Conservation (phyloP, 2,329 filamentous ascomycete genomes). For the Neospermospora avenae region DNA sequence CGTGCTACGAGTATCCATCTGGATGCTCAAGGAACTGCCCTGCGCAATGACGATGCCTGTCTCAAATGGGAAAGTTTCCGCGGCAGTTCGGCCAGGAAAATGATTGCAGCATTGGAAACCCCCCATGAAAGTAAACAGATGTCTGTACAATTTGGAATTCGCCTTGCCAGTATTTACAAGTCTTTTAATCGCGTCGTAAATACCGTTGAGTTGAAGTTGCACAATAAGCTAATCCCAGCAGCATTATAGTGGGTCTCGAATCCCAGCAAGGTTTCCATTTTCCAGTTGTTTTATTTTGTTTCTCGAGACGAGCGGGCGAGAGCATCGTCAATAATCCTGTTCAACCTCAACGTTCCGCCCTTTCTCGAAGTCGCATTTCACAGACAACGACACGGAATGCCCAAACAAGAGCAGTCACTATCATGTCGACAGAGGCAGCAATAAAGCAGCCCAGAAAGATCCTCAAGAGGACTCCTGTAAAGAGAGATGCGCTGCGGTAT, state of each 20-base stretch:
- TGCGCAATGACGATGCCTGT: constrained; percentile 13
- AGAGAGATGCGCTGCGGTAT: constrained; percentile 46
- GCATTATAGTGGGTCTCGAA: neutral
- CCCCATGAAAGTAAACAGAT: neutral
- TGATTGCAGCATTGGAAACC: neutral
- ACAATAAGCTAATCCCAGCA: neutral
- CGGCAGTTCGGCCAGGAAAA: neutral
- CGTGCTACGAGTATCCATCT: too few relatives aligned
- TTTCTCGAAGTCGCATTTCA: neutral
- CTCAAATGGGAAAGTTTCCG: neutral
- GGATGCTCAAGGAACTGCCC: neutral
- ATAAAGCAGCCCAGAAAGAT: constrained; percentile 21
- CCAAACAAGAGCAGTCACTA: constrained; percentile 20
- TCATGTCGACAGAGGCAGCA: constrained; percentile 25
- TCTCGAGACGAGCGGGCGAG: neutral
- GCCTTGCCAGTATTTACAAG: neutral
- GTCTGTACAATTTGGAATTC: too few relatives aligned
- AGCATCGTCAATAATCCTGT: neutral
- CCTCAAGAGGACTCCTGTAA: constrained; percentile 25
- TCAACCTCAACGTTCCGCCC: neutral
- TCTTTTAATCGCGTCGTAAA: neutral
- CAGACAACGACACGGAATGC: constrained; percentile 25
- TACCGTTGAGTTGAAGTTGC: neutral
- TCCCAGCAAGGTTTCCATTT: neutral
- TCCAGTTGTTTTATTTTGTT: constrained; percentile 5